Evolutionary conservation across 2,329 filamentous ascomycete genomes (phyloP).

Genomic region (Orbilia brochopaga): DNA sequence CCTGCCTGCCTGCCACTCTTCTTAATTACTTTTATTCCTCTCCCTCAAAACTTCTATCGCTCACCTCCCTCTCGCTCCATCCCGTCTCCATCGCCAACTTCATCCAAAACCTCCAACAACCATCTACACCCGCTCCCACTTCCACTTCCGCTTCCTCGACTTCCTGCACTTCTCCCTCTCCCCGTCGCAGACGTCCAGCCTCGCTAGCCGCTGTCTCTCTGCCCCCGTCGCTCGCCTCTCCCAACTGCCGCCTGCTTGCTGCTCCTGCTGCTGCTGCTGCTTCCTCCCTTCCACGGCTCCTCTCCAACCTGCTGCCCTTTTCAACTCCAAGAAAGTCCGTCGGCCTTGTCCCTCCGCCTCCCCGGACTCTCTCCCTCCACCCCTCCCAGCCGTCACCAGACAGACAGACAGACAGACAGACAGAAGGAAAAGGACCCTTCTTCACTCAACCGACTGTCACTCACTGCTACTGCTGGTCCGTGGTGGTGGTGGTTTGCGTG

Average conservation of each 20-base stretch:
- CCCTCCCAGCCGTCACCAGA: background rate
- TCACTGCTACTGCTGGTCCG: too few species aligned
- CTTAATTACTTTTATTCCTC: background rate
- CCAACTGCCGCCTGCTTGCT: background rate
- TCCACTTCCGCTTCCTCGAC: background rate
- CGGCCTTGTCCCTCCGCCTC: slow-evolving; percentile 11
- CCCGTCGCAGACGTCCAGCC: background rate
- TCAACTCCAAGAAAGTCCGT: background rate
- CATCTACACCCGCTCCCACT: background rate
- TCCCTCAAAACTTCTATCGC: background rate
- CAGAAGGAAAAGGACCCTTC: background rate
- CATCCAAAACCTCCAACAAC: background rate
- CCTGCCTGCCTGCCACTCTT: too few species aligned
- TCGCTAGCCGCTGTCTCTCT: background rate
- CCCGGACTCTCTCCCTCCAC: background rate
- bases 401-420: background rate
- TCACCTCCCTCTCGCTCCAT: slow-evolving; percentile 1
- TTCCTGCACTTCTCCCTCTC: too few species aligned
- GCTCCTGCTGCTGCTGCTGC: too few species aligned
- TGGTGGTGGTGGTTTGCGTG: background rate
- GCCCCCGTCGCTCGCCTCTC: background rate
- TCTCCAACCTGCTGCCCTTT: slow-evolving; percentile 29
- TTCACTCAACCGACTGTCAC: background rate
- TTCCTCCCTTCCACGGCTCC: slow-evolving; percentile 16
- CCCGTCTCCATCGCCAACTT: background rate